Evolutionary conservation across 768 basidiomycete genomes (phyloP).

Genomic region (Candolleomyces eurysporus): DNA sequence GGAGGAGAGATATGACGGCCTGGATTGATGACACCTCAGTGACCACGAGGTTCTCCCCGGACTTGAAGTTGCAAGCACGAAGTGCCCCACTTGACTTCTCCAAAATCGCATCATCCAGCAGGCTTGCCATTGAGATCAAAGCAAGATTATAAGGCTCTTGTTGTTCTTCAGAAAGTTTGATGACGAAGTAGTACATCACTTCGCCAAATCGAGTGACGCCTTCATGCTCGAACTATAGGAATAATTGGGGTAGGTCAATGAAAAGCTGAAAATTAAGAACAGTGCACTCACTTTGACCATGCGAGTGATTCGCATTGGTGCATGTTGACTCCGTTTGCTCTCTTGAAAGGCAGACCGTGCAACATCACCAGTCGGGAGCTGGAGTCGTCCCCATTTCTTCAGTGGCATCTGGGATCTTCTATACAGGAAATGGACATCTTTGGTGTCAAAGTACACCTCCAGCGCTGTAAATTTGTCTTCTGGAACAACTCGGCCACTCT

Average conservation of each 20-base stretch:
- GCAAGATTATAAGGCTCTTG: neutral
- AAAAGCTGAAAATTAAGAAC: neutral
- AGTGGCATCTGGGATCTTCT: neutral
- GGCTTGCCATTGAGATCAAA: neutral
- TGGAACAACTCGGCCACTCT: neutral
- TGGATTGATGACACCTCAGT: neutral
- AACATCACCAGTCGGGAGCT: conserved; percentile 28
- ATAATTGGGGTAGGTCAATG: neutral
- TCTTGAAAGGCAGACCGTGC: conserved; percentile 29
- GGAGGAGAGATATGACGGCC: neutral
- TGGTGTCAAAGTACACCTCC: neutral
- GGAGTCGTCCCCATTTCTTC: conserved; percentile 25
- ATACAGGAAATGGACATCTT: neutral
- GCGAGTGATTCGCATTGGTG: neutral
- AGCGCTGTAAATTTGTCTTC: neutral
- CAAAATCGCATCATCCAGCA: conserved; percentile 8
- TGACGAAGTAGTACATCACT: neutral
- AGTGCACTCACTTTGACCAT: conserved; percentile 4
- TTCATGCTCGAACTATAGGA: neutral
- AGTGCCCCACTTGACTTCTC: conserved; percentile 1
- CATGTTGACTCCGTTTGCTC: neutral
- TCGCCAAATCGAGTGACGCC: neutral
- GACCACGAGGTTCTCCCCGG: conserved; percentile 22
- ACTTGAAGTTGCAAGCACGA: conserved; percentile 27
- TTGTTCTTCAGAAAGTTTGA: neutral